Evolutionary conservation across 306 rosid species (phyloP).

Genomic region (Medicago truncatula): MtrunA17r5.0-ANR NC_053042.1:14857001-14857500

Average conservation of each 20-base stretch:
- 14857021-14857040: not conserved
- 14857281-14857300: slow-evolving; percentile 10
- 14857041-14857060: not conserved
- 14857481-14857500: not conserved
- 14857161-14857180: rapidly evolving
- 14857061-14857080: not conserved
- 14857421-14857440: not conserved
- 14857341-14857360: not conserved
- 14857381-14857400: not conserved
- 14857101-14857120: not conserved
- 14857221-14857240: not conserved
- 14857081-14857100: not conserved
- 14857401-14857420: not conserved
- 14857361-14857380: not conserved
- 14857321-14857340: not conserved
- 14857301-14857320: not conserved
- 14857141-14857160: not conserved
- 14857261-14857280: not conserved
- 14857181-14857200: not conserved
- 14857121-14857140: not conserved
- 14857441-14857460: not conserved
- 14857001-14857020: not conserved
- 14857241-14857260: not conserved
- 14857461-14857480: not conserved
- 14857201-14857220: not conserved